Evolutionary conservation across 1,139 yeast species (phyloP).

Genomic region (Debaryomyces nepalensis): DNA sequence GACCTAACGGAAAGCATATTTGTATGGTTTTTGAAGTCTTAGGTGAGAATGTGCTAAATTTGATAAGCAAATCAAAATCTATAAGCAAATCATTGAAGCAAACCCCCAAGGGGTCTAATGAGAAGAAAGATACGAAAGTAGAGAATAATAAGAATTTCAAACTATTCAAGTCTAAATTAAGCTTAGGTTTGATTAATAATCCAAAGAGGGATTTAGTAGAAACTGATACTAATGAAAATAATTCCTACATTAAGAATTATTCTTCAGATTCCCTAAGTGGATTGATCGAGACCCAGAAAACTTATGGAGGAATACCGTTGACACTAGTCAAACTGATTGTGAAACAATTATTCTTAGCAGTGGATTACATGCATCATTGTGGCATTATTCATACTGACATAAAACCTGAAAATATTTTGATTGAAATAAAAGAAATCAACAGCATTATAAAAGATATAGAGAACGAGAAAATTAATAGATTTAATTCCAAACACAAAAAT

Average conservation of each 20-base stretch:
- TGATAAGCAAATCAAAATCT: slow-evolving; percentile 40
- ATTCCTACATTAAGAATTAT: neutral
- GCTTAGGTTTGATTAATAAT: slow-evolving; percentile 26
- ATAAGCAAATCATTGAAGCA: slow-evolving; percentile 3
- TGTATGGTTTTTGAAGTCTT: slow-evolving; percentile 51
- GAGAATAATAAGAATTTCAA: slow-evolving; percentile 25
- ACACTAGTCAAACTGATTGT: slow-evolving; percentile 42
- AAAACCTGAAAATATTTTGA: slow-evolving; percentile 49
- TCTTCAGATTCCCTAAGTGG: slow-evolving; percentile 20
- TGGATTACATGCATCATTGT: slow-evolving; percentile 47
- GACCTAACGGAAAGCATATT: slow-evolving; percentile 49
- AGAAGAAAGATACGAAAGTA: neutral
- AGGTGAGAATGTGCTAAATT: slow-evolving; percentile 47
- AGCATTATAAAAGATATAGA: slow-evolving; percentile 40
- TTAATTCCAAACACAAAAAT: slow-evolving; percentile 14
- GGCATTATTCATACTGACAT: slow-evolving; percentile 51
- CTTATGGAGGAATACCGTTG: slow-evolving; percentile 41
- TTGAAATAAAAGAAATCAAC: slow-evolving; percentile 45
- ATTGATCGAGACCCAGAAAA: slow-evolving; percentile 20
- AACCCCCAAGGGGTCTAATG: neutral
- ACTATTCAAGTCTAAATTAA: slow-evolving; percentile 30
- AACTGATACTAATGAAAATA: neutral
- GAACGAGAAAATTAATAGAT: slow-evolving; percentile 30
- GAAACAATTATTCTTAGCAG: slow-evolving; percentile 42
- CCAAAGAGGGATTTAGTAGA: neutral